A percentile compares a stretch with the other conserved stretches of the same genome.
These are phyloP conservation scores for Xylaria nigripes DNA, from an alignment of 495 filamentous ascomycete genomes.

Conservation along the genomic window DNA sequence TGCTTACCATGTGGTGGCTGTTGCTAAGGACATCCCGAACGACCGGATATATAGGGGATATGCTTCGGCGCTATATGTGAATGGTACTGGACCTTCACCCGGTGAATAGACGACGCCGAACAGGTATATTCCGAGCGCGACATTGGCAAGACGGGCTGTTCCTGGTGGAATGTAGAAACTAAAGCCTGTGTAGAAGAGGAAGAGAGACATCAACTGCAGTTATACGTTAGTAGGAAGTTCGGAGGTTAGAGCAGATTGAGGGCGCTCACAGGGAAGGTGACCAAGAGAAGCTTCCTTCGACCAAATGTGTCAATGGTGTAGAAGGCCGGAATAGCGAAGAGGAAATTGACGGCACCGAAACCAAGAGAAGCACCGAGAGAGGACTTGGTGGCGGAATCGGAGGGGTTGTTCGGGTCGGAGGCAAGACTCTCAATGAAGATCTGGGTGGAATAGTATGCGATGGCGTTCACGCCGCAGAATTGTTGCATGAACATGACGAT, in stretches of 20 bases:
- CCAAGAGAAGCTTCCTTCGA: slow-evolving; percentile 67
- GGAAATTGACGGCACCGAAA: slow-evolving; percentile 70
- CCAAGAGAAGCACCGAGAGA: slow-evolving; percentile 64
- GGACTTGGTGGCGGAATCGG: slow-evolving; percentile 42
- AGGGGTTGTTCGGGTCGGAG: not conserved
- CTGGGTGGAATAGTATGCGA: slow-evolving; percentile 60
- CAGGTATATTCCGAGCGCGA: slow-evolving; percentile 64
- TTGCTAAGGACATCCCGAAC: slow-evolving; percentile 60
- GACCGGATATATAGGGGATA: slow-evolving; percentile 69
- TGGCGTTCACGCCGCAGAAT: slow-evolving; percentile 59
- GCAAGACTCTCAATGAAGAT: slow-evolving; percentile 49
- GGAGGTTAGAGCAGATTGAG: not conserved
- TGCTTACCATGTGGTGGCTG: slow-evolving; percentile 52
- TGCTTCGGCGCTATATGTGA: slow-evolving; percentile 76
- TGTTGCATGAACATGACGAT: slow-evolving; percentile 88
- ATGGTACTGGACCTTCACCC: slow-evolving; percentile 74
- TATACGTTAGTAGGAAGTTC: not conserved
- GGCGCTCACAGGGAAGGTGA: slow-evolving; percentile 56
- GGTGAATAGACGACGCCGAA: slow-evolving; percentile 71
- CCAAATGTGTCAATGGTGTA: slow-evolving; percentile 80
- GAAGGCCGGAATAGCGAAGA: slow-evolving; percentile 70
- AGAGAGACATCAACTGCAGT: slow-evolving; percentile 52
- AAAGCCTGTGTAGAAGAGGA: slow-evolving; percentile 72
- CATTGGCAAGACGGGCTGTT: slow-evolving; percentile 44
- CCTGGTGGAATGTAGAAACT: slow-evolving; percentile 61